phyloP scores from a whole-genome alignment of 441 rosid genomes.

The Populus hybrid region DNA sequence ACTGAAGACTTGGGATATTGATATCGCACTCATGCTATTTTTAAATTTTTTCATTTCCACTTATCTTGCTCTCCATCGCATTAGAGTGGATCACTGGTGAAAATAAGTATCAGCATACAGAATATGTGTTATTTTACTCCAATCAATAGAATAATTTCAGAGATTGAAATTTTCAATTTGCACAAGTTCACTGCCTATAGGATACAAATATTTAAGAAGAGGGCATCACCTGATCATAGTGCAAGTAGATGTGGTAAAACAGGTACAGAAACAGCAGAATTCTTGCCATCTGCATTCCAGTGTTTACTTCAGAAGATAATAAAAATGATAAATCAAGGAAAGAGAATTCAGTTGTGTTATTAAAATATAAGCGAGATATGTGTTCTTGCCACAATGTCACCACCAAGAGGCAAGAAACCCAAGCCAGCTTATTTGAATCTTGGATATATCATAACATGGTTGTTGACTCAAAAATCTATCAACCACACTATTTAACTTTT shows the following conservation, averaged over 20 bases:
- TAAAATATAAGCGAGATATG: neutral
- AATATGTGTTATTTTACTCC: no score
- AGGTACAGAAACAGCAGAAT: slow-evolving; percentile 42
- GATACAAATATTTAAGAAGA: neutral
- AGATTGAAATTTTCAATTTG: neutral
- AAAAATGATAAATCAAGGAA: slow-evolving; percentile 1
- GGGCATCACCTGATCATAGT: slow-evolving; percentile 41
- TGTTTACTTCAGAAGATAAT: slow-evolving; percentile 16
- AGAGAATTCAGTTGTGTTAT: neutral
- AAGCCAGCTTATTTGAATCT: neutral
- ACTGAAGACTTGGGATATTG: neutral
- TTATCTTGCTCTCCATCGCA: neutral
- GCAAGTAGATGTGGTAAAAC: slow-evolving; percentile 49
- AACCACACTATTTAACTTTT: neutral
- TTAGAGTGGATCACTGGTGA: neutral
- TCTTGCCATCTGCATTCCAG: slow-evolving; percentile 41
- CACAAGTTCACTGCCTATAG: neutral
- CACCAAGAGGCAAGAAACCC: neutral
- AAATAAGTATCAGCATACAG: neutral
- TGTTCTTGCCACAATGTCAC: neutral
- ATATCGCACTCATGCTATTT: neutral
- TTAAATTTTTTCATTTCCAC: neutral
- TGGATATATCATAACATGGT: neutral
- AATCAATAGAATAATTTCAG: neutral
- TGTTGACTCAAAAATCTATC: no score